phyloP scores from a whole-genome alignment of 129 eudicot species.

The Lactuca saligna region DNA sequence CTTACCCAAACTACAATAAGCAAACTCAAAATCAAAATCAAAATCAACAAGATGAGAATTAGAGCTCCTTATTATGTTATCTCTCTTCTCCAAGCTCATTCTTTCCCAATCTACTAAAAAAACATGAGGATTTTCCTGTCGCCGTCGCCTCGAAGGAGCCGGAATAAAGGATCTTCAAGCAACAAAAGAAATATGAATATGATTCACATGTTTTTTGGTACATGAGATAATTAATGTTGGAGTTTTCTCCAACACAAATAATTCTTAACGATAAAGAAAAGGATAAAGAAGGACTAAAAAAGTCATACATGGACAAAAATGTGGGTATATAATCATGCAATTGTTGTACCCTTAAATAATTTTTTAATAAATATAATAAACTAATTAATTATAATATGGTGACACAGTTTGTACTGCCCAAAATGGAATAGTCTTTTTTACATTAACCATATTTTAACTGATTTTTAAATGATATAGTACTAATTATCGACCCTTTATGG shows the following conservation, averaged over 20 bases:
- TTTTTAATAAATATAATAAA: conserved; percentile 2
- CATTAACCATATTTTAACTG: neutral
- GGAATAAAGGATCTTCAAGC: too few species aligned
- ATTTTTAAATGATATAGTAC: conserved; percentile 21
- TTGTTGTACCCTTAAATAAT: conserved; percentile 21
- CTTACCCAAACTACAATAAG: too few species aligned
- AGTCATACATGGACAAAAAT: conserved; percentile 17
- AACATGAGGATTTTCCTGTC: too few species aligned
- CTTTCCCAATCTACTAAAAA: too few species aligned
- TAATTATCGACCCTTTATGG: conserved; percentile 23
- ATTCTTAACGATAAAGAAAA: conserved; percentile 10
- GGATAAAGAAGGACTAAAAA: conserved; percentile 3
- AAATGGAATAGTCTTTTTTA: conserved; percentile 26
- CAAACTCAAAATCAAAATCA: too few species aligned
- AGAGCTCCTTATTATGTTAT: too few species aligned
- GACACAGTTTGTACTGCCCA: conserved; percentile 24
- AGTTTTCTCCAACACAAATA: conserved; percentile 28
- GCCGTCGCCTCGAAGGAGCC: too few species aligned
- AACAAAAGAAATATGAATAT: too few species aligned
- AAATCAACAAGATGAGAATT: too few species aligned
- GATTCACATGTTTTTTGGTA: too few species aligned
- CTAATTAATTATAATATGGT: conserved; percentile 12
- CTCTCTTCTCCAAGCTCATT: too few species aligned
- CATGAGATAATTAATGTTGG: conserved; percentile 21
- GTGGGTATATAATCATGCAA: conserved; percentile 35